phyloP scores from a whole-genome alignment of 768 basidiomycete species.

The Xerocomus spinulosus region DNA sequence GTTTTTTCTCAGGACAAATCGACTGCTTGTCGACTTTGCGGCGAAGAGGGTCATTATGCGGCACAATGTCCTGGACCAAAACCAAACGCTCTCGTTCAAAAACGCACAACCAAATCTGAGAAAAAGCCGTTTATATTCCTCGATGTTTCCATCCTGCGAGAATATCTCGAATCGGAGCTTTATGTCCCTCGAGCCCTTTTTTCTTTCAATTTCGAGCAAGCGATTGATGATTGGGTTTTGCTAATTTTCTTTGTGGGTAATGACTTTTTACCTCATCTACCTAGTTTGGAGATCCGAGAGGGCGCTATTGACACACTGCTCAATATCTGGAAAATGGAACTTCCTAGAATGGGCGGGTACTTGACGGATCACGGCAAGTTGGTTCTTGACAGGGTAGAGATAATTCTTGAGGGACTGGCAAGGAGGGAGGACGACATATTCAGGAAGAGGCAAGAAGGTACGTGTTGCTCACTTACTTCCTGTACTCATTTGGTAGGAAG shows the following conservation, averaged over 20 bases:
- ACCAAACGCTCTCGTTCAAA: slow-evolving; percentile 47
- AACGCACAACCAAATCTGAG: slow-evolving; percentile 44
- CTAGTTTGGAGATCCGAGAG: slow-evolving; percentile 97
- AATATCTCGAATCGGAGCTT: slow-evolving; percentile 96
- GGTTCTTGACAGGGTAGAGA: slow-evolving; percentile 79
- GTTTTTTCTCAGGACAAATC: slow-evolving; percentile 86
- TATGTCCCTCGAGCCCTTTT: slow-evolving; percentile 73
- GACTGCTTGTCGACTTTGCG: slow-evolving; percentile 85
- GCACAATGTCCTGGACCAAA: slow-evolving; percentile 87
- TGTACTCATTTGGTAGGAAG: slow-evolving; percentile 1
- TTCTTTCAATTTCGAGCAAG: slow-evolving; percentile 90
- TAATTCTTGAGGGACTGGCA: slow-evolving; percentile 95
- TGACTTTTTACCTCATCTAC: slow-evolving; percentile 95
- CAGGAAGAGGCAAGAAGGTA: slow-evolving; percentile 85
- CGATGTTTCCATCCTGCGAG: slow-evolving; percentile 91
- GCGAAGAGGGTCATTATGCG: slow-evolving; percentile 92
- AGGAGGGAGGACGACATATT: slow-evolving; percentile 95
- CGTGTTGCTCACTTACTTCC: slow-evolving; percentile 32
- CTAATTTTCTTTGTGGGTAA: slow-evolving; percentile 99
- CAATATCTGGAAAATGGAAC: slow-evolving; percentile 91
- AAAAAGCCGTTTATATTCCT: slow-evolving; percentile 98
- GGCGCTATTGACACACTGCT: slow-evolving; percentile 97
- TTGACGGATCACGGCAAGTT: slow-evolving; percentile 89
- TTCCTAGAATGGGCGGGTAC: slow-evolving; percentile 97
- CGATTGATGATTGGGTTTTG: slow-evolving; percentile 99